A percentile compares a stretch with the other conserved stretches of the same genome.
Evolutionary conservation across 169 alveolate genomes (phyloP).

Genomic region (Cryptosporidium viatorum): DNA sequence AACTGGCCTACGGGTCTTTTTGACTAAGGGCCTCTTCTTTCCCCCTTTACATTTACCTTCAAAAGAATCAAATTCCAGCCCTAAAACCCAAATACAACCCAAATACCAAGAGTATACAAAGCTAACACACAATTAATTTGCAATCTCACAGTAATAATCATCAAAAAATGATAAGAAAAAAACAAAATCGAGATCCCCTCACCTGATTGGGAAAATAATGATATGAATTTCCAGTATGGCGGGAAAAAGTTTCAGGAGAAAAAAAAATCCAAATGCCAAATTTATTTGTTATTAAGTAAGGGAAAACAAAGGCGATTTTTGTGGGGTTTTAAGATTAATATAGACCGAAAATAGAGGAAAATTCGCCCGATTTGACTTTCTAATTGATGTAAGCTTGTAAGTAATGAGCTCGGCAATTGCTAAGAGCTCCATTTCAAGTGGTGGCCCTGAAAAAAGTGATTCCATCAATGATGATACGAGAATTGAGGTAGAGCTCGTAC

Average conservation of each 20-base stretch:
- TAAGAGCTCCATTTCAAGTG: conserved; percentile 19
- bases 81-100: not conserved
- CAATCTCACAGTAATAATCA: not conserved
- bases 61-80: not conserved
- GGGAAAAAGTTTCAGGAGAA: not conserved
- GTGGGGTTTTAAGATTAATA: not conserved
- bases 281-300: not conserved
- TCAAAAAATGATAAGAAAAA: not conserved
- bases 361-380: not conserved
- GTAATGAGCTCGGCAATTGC: conserved; percentile 30
- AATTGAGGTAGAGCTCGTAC: conserved; percentile 6
- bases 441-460: not conserved
- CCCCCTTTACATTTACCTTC: not conserved
- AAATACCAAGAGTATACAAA: not conserved
- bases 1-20: not conserved
- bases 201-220: not conserved
- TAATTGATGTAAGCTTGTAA: not conserved
- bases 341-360: conserved; percentile 1
- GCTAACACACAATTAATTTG: not conserved
- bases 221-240: not conserved
- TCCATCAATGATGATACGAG: not conserved
- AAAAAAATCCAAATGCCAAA: not conserved
- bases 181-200: not conserved
- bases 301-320: not conserved
- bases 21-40: not conserved